phyloP scores from a whole-genome alignment of 768 basidiomycete species.

The Kwoniella dejecticola region DNA sequence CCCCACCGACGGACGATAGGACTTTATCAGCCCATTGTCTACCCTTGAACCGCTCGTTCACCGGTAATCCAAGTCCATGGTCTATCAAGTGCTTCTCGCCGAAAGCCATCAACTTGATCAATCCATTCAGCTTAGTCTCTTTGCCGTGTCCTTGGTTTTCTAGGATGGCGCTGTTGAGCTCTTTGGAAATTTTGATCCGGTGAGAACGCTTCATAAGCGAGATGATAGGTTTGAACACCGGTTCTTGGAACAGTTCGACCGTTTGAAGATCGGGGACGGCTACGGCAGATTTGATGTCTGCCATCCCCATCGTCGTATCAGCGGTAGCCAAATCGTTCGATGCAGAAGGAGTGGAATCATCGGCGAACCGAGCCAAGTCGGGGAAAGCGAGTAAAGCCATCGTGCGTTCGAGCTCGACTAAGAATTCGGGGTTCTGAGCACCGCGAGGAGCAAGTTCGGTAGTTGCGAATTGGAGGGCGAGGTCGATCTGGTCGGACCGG shows the following conservation, averaged over 20 bases:
- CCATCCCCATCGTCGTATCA: background rate
- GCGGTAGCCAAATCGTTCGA: conserved; percentile 10
- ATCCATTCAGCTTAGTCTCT: conserved; percentile 81
- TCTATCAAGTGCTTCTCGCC: conserved; percentile 77
- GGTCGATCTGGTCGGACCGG: conserved; percentile 72
- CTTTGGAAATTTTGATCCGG: conserved; percentile 89
- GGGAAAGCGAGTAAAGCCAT: conserved; percentile 77
- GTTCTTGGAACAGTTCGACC: conserved; percentile 35
- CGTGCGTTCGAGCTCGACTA: conserved; percentile 86
- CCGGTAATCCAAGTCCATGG: conserved; percentile 35
- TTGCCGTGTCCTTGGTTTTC: conserved; percentile 88
- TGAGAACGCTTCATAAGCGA: conserved; percentile 83
- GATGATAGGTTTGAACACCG: conserved; percentile 66
- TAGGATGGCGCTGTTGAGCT: conserved; percentile 93
- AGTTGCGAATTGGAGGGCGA: conserved; percentile 89
- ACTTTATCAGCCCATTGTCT: conserved; percentile 41
- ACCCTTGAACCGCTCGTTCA: conserved; percentile 30
- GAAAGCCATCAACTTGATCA: conserved; percentile 84
- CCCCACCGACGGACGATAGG: conserved; percentile 59
- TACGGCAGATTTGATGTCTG: background rate
- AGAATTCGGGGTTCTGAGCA: conserved; percentile 90
- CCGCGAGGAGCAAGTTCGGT: conserved; percentile 91
- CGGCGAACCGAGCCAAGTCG: conserved; percentile 52
- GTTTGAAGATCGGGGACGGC: conserved; percentile 19
- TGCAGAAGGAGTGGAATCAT: conserved; percentile 22